Conservation (phyloP, 2,329 filamentous ascomycete species). For the Xylogone sp. region DNA sequence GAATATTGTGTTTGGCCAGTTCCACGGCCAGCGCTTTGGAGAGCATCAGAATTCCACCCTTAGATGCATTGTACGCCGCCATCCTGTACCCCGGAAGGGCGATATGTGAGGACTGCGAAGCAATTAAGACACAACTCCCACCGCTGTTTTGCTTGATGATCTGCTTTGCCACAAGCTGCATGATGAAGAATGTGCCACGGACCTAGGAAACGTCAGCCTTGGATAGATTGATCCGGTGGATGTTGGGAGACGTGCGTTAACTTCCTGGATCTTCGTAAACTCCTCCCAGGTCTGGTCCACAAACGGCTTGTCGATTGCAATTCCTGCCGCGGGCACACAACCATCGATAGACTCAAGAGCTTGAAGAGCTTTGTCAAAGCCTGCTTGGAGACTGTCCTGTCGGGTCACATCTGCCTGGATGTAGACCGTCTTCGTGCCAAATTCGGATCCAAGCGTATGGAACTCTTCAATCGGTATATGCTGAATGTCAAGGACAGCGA, state of each 20-base stretch:
- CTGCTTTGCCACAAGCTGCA: constrained; percentile 28
- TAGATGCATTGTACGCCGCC: constrained; percentile 41
- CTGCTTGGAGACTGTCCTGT: constrained; percentile 10
- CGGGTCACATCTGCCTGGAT: constrained; percentile 17
- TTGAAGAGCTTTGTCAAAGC: constrained; percentile 14
- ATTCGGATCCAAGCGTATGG: constrained; percentile 5
- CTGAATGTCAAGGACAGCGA: constrained; percentile 29
- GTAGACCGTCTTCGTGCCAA: too few relatives aligned
- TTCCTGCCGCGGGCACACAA: constrained; percentile 10
- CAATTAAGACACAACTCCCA: constrained; percentile 31
- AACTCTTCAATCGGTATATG: constrained; percentile 8
- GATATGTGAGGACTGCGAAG: constrained; percentile 28
- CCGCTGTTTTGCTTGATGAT: constrained; percentile 28
- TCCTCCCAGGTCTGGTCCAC: too few relatives aligned
- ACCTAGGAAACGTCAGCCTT: too few relatives aligned
- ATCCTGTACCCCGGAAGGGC: constrained; percentile 27
- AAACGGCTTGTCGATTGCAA: too few relatives aligned
- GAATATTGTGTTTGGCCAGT: constrained; percentile 26
- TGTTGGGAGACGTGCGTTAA: too few relatives aligned
- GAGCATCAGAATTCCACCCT: constrained; percentile 41
- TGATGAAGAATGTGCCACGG: constrained; percentile 31
- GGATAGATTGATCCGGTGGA: too few relatives aligned
- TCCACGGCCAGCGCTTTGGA: constrained; percentile 37
- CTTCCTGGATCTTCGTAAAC: too few relatives aligned
- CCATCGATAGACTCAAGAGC: constrained; percentile 20